Conservation (phyloP, 2,329 filamentous ascomycete species). For the Fusarium praegraminearum region DNA sequence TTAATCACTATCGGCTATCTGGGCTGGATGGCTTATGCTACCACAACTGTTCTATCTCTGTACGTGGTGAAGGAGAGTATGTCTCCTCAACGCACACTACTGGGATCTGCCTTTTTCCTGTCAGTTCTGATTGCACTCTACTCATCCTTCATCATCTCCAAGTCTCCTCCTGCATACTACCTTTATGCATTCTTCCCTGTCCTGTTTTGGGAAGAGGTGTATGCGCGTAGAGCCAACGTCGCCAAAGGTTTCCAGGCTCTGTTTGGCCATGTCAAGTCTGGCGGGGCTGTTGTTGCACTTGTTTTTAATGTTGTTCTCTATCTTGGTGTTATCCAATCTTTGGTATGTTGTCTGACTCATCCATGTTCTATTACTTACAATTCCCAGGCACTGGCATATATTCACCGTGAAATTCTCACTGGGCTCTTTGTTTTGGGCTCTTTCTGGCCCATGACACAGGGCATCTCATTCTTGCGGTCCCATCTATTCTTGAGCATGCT, state of each 20-base stretch:
- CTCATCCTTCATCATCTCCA: conserved; percentile 81
- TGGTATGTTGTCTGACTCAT: conserved; percentile 65
- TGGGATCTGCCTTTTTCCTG: conserved; percentile 75
- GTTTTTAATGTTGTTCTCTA: conserved; percentile 74
- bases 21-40: conserved; percentile 93
- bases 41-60: conserved; percentile 88
- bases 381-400: conserved; percentile 88
- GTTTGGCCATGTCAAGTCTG: conserved; percentile 75
- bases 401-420: conserved; percentile 88
- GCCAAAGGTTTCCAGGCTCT: conserved; percentile 74
- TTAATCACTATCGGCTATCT: conserved; percentile 91
- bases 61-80: conserved; percentile 83
- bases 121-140: conserved; percentile 81
- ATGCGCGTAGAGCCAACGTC: conserved; percentile 78
- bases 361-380: conserved; percentile 12
- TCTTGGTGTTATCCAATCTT: conserved; percentile 79
- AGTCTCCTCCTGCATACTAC: conserved; percentile 87
- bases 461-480: conserved; percentile 75
- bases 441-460: conserved; percentile 83
- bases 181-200: conserved; percentile 92
- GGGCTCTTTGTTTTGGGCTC: conserved; percentile 80
- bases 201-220: conserved; percentile 96
- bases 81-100: conserved; percentile 70
- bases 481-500: conserved; percentile 73
- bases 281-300: conserved; percentile 69